These are phyloP conservation scores for Acer negundo DNA, from an alignment of 345 rosid species.

Conservation along the genomic window DNA sequence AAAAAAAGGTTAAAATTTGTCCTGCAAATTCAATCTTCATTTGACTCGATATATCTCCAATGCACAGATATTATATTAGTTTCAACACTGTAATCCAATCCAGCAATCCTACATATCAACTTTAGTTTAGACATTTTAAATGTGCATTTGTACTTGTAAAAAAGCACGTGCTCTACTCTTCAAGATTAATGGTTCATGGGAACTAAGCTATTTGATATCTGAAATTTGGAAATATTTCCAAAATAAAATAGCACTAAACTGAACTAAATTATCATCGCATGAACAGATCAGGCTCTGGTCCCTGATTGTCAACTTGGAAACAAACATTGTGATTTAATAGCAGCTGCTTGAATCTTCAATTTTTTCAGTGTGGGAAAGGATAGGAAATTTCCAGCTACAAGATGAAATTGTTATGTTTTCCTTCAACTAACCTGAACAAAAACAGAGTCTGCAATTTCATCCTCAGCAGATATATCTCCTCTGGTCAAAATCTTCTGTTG, in stretches of 20 bases:
- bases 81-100: neutral
- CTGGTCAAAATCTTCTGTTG: constrained; percentile 70
- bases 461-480: constrained; percentile 74
- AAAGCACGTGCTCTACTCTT: neutral
- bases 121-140: neutral
- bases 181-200: neutral
- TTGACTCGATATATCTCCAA: too few species aligned
- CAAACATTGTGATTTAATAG: neutral
- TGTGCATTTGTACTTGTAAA: neutral
- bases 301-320: neutral
- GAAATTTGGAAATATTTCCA: neutral
- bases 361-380: neutral
- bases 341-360: neutral
- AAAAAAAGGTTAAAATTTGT: constrained; percentile 4
- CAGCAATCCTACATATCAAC: neutral
- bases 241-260: neutral
- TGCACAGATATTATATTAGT: neutral
- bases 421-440: constrained; percentile 73
- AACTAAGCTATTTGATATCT: neutral
- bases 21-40: neutral
- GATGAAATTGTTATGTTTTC: neutral
- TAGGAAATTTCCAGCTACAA: neutral
- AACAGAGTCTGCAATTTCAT: constrained; percentile 91
- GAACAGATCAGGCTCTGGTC: neutral
- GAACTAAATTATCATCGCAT: neutral